Evolutionary conservation across 129 eudicot genomes (phyloP), one percentile per base, ranked within the genome.

Genomic region (Glebionis coronaria): DNA sequence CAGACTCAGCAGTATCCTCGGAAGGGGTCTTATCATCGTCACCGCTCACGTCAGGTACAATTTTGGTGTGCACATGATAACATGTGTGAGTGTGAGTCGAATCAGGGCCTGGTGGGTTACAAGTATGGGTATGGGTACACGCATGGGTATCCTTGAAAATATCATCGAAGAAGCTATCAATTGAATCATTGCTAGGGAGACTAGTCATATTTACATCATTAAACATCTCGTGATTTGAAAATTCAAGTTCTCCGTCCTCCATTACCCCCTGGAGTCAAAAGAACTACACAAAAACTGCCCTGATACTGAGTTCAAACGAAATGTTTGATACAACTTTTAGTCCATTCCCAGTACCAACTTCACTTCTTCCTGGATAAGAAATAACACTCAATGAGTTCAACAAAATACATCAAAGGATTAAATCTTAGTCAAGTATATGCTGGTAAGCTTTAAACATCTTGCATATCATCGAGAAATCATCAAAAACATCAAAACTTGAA

Each of bases 81-180:
- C 97, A 91, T 2, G 97, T 91, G 80, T 91, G 95, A 10, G 97
- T 91, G 55, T 91, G 97, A 28, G 97, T 76, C 40, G 70, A 75
- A 77, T 91, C 97, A 2, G 97, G 97, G 63, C 95, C 97, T 9
- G 92, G 86, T n/a, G 95, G 95, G 82, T 85, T 87, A 75, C 97
- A 91, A 58, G 95, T 86, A 74, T 94, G 99, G 56, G 97, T 81
- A 55, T 94, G 99, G 46, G 94, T 94, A 70, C 99, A 94, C 29
- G 97, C 90, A 31, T 81, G 99, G 1, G 95, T 49, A 77, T 88
- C 96, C 67, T 78, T 85, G 57, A 85, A 83, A 51, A 85, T 73
- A 18, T 88, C 96, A 63, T 85, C 93, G 31, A 82, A 76, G 81
- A 88, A 85, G 31, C 81, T 80, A 63, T 81, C 89, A 70, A 87